phyloP scores from a whole-genome alignment of 1,284 basidiomycete species.

The Volvariella volvacea region DNA sequence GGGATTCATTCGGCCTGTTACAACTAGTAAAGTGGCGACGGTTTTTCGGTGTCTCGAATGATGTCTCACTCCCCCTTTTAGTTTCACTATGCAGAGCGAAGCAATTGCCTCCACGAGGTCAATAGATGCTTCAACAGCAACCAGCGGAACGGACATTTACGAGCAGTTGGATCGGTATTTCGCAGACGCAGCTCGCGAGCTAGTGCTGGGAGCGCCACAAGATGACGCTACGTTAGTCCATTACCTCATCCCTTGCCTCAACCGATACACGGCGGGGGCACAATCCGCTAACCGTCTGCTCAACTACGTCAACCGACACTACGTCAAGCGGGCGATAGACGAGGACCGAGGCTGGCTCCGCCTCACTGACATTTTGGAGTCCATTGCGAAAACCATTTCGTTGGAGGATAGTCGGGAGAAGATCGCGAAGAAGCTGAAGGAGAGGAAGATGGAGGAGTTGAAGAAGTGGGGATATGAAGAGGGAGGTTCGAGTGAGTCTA shows the following conservation, averaged over 20 bases:
- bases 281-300: slow-evolving; percentile 62
- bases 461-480: slow-evolving; percentile 63
- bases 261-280: slow-evolving; percentile 59
- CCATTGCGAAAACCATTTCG: slow-evolving; percentile 48
- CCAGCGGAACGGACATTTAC: slow-evolving; percentile 61
- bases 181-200: slow-evolving; percentile 49
- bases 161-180: slow-evolving; percentile 62
- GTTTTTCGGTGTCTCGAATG: background rate
- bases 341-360: slow-evolving; percentile 74
- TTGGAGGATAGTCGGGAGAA: slow-evolving; percentile 49
- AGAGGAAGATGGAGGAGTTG: slow-evolving; percentile 53
- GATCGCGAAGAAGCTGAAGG: slow-evolving; percentile 48
- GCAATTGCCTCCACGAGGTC: slow-evolving; percentile 18
- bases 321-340: slow-evolving; percentile 68
- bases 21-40: slow-evolving; percentile 46
- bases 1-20: slow-evolving; percentile 73
- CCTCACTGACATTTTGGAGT: slow-evolving; percentile 56
- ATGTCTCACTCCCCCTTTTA: slow-evolving; percentile 15
- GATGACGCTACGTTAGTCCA: slow-evolving; percentile 61
- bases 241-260: slow-evolving; percentile 64
- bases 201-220: slow-evolving; percentile 53
- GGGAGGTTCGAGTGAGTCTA: slow-evolving; percentile 31
- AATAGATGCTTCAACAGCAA: slow-evolving; percentile 14
- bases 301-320: slow-evolving; percentile 74
- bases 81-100: slow-evolving; percentile 58